Base-by-base conservation (phyloP, 805 yeast genomes). In the Lachancea nothofagi region DNA sequence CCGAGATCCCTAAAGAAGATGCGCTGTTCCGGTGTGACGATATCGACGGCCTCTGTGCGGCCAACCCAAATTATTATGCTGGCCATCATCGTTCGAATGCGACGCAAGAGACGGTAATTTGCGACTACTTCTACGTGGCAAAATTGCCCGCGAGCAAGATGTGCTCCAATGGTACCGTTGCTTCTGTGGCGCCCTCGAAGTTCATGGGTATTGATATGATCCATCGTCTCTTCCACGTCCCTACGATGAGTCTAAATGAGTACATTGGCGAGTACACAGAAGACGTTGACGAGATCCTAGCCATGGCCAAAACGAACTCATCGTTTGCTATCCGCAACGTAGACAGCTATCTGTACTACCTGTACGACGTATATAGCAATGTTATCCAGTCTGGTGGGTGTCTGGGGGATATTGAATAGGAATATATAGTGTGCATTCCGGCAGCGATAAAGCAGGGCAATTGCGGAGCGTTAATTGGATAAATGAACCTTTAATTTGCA, bases 11-110 rank as follows among this genome's bases (percentile, higher is more conserved):
- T 19, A 66, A 66, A 41, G 53, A 54, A 15, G 61, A 60, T 27
- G 50, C 58, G 15, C 36, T 65, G 10, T 59, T 62, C 48, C 54
- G 71, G 33, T 67, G 71, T 56, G 72, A 67, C 44, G 66, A 66
- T 40, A 43, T 54, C 13, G 70, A 66, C 43, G 66, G 64, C 4
- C 49, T 54, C 36, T 67, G 71, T 51, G 49, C 51, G 17, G 45
- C 40, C 4, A 43, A 57, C 19, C 48, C 53, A 17, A 57, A 51
- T 18, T 57, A 59, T 21, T 66, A 62, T 55, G 67, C 70, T 5
- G 71, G 71, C 24, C 64, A 66, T 31, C 65, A 65, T 56, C 58
- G 71, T 47, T 64, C 57, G 21, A 53, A 50, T 18, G 62, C 56
- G 14, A 49, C 62, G n/a, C 55, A 59, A 35, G 70, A 67, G 47